A percentile compares a stretch with the other conserved stretches of the same genome.
Conservation (phyloP, 306 rosid genomes). For the Hippophae tibetana region DNA sequence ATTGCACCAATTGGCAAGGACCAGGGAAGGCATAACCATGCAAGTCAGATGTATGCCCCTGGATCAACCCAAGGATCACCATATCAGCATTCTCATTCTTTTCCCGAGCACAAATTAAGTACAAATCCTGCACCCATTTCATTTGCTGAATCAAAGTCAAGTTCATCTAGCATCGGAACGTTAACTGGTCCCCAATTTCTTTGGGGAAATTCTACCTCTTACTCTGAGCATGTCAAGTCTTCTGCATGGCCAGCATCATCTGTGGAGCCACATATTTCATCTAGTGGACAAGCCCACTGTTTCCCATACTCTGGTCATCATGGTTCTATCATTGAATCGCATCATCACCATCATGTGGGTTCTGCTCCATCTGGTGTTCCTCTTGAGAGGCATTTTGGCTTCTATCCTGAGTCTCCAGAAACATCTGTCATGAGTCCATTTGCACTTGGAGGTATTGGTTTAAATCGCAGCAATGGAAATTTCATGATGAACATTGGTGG, state of each 20-base stretch:
- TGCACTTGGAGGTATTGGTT: constrained; percentile 47
- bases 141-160: constrained; percentile 44
- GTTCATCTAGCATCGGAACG: constrained; percentile 63
- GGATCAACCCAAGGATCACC: constrained; percentile 43
- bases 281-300: constrained; percentile 69
- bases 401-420: constrained; percentile 75
- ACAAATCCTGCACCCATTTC: constrained; percentile 60
- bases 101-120: constrained; percentile 51
- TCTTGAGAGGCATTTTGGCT: constrained; percentile 63
- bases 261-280: constrained; percentile 45
- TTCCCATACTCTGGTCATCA: constrained; percentile 39
- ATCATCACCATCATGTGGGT: constrained; percentile 62
- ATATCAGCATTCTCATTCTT: constrained; percentile 61
- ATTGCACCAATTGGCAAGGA: constrained; percentile 91
- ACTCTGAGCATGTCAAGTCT: constrained; percentile 45
- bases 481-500: constrained; percentile 53
- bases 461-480: constrained; percentile 49
- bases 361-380: constrained; percentile 92
- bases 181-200: constrained; percentile 89
- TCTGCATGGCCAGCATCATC: constrained; percentile 68
- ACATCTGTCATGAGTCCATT: constrained; percentile 48
- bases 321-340: constrained; percentile 54
- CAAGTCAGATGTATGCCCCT: constrained; percentile 35
- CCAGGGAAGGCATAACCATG: constrained; percentile 49
- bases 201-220: constrained; percentile 87